Conservation (phyloP, 106 monocot genomes). For the Dioscorea zingiberensis region DNA sequence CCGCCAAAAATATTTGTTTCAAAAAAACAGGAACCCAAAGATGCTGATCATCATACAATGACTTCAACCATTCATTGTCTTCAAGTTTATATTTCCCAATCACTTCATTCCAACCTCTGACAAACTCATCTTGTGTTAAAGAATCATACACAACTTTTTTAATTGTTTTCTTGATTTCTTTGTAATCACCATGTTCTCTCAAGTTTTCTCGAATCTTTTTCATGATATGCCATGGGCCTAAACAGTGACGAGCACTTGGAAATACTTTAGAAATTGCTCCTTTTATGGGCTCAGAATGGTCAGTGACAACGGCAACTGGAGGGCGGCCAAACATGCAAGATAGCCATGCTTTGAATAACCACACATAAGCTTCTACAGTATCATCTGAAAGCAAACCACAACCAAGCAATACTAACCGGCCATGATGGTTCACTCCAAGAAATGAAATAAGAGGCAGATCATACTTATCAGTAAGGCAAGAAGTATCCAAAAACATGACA, state of each 20-base stretch:
- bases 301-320: neutral
- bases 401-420: neutral
- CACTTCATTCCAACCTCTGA: neutral
- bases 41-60: neutral
- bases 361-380: neutral
- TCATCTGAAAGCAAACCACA: slow-evolving; percentile 3
- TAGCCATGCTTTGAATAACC: neutral
- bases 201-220: slow-evolving; percentile 1
- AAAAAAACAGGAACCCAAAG: neutral
- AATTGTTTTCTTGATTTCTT: neutral
- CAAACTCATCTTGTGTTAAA: neutral
- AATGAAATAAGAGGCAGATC: neutral
- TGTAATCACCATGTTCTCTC: neutral
- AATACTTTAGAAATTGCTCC: neutral
- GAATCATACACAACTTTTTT: neutral
- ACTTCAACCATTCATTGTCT: neutral
- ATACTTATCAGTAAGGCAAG: slow-evolving; percentile 4
- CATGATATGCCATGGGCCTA: neutral
- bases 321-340: neutral
- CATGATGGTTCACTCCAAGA: slow-evolving; percentile 8
- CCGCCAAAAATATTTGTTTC: neutral
- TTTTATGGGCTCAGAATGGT: neutral
- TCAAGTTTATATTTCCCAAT: neutral
- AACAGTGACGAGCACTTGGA: neutral
- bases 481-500: slow-evolving; percentile 1